These are phyloP conservation scores for Cladophialophora chaetospira DNA, from an alignment of 2,329 filamentous ascomycete genomes.

Conservation along the genomic window DNA sequence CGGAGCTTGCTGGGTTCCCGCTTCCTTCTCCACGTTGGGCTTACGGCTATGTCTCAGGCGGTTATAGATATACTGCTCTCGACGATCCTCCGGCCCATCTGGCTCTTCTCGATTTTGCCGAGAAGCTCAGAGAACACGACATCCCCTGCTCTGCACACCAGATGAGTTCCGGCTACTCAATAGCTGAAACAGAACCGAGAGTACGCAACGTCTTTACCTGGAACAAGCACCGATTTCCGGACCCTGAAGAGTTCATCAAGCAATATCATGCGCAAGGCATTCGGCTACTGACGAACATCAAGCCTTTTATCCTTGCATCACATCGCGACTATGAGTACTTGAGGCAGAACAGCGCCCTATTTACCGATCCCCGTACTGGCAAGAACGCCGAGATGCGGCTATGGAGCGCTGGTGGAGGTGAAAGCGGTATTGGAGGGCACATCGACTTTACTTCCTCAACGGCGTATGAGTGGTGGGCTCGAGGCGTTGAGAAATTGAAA, in stretches of 20 bases:
- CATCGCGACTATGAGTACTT: conserved; percentile 69
- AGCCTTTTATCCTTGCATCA: conserved; percentile 68
- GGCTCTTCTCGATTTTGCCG: conserved; percentile 62
- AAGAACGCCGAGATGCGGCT: conserved; percentile 61
- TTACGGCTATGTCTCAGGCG: conserved; percentile 72
- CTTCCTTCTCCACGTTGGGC: conserved; percentile 70
- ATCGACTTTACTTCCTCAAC: conserved; percentile 71
- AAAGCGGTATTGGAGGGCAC: conserved; percentile 69
- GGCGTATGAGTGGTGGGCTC: conserved; percentile 71
- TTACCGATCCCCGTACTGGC: conserved; percentile 59
- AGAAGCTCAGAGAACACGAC: conserved; percentile 63
- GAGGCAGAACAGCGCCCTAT: conserved; percentile 61
- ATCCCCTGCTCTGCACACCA: conserved; percentile 73
- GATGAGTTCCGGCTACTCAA: conserved; percentile 72
- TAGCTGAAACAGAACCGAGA: conserved; percentile 67
- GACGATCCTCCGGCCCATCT: conserved; percentile 59
- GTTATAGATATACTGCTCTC: conserved; percentile 62
- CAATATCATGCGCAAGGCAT: conserved; percentile 67
- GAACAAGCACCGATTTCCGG: conserved; percentile 70
- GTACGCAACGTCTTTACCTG: conserved; percentile 72
- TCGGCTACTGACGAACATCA: conserved; percentile 69
- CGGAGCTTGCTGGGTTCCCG: conserved; percentile 68
- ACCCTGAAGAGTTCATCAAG: conserved; percentile 64
- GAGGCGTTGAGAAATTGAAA: conserved; percentile 65
- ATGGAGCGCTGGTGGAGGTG: conserved; percentile 72